Conservation (phyloP, 768 basidiomycete genomes). For the Lactifluus rugatus region DNA sequence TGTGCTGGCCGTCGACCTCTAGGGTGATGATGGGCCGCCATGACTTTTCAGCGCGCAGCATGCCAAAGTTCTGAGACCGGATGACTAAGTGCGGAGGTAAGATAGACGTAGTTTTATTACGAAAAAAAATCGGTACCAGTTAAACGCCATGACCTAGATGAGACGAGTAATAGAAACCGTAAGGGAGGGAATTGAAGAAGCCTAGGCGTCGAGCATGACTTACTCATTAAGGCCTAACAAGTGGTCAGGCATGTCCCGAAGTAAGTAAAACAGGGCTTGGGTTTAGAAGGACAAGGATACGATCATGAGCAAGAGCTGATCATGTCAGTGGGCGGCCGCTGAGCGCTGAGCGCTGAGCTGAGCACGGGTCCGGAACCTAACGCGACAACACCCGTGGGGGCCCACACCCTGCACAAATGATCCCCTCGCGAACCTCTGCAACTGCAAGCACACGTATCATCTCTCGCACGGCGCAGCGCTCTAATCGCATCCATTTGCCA, state of each 20-base stretch:
- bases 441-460: not conserved
- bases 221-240: not conserved
- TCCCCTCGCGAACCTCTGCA: not conserved
- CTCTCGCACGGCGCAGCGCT: not conserved
- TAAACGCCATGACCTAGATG: constrained; percentile 25
- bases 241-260: not conserved
- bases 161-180: no score
- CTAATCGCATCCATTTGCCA: not conserved
- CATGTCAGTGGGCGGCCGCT: no score
- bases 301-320: no score
- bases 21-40: constrained; percentile 62
- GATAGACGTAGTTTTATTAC: not conserved
- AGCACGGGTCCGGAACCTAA: no score
- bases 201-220: not conserved
- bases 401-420: not conserved
- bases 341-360: no score
- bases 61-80: constrained; percentile 30
- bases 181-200: not conserved
- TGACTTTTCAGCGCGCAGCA: constrained; percentile 47
- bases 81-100: constrained; percentile 26
- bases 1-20: constrained; percentile 42
- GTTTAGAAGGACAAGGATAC: no score
- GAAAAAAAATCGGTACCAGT: constrained; percentile 18
- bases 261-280: no score
- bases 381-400: no score